Evolutionary conservation across 2,329 filamentous ascomycete species (phyloP), one percentile per base, ranked within the genome.

Genomic region (Cytospora paraplurivora): DNA sequence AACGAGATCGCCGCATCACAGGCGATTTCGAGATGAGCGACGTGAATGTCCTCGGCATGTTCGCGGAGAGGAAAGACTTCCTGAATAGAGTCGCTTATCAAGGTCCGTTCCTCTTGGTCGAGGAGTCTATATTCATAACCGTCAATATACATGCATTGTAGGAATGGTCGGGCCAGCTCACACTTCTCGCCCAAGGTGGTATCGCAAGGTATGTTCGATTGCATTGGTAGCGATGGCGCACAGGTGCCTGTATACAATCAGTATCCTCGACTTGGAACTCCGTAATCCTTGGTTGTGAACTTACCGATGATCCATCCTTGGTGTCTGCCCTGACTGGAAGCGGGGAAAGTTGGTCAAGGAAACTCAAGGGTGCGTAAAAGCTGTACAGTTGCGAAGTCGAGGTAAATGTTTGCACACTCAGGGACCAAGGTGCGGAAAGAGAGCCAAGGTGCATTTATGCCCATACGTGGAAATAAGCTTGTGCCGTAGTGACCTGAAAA

Each of bases 21-120:
- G 13, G 55, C 55, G 19, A 63, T 63, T 21, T 63, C 61, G 7
- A 63, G n/a, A 8, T 53, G 37, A 1, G 61, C 61, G 11, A 63
- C 56, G 3, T 37, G 32, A 32, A 41, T 38, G 21, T 63, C 61
- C 5, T 27, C n/a, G n/a, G 61, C 61, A 7, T 6, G 11, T 19
- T 11, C 12, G 7, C 61, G 61, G 2, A 63, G 61, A 4, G 21
- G 35, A 13, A 59, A 59, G 37, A 54, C 38, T 3, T 44, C 21
- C 8, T 59, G 8, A n/a, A 63, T 35, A 0, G 21, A 27, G 8
- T 37, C 13, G 19, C 13, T 15, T 10, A 50, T 34, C 7, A 61
- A 8, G 15, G 15, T 3, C 32, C 49, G 15, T 15, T 35, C 19
- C 2, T 49, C 7, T 0, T 4, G 11, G 6, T 32, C 5, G 15